Evolutionary conservation across 129 eudicot species (phyloP).

Genomic region (Centella asiatica): DNA sequence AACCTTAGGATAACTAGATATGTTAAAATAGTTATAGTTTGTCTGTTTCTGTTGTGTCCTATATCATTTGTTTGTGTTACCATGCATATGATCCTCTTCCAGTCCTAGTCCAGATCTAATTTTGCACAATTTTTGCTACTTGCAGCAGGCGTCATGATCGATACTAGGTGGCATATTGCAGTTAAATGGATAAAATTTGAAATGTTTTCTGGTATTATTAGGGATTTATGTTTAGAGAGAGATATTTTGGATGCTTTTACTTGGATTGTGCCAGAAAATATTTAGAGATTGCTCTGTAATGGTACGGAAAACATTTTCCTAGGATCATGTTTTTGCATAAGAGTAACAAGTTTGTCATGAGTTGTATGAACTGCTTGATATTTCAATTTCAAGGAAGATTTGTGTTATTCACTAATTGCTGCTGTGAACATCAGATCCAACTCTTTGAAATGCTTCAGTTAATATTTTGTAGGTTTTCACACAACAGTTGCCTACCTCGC

Average conservation of each 20-base stretch:
- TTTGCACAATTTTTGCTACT: background rate
- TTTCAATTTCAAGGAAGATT: too few species aligned
- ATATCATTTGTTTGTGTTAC: background rate
- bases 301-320: too few species aligned
- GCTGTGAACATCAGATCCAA: too few species aligned
- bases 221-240: background rate
- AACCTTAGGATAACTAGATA: background rate
- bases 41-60: background rate
- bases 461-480: too few species aligned
- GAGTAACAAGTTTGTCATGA: background rate
- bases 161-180: constrained; percentile 1
- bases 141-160: constrained; percentile 19
- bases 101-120: background rate
- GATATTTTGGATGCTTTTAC: background rate
- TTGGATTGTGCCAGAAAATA: background rate
- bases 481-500: too few species aligned
- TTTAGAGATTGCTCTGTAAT: background rate
- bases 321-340: background rate
- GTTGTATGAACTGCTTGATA: background rate
- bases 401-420: too few species aligned
- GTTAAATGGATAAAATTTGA: background rate
- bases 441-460: too few species aligned
- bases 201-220: background rate
- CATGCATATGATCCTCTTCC: background rate
- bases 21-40: background rate